These are phyloP conservation scores for Kurtzmaniella quercitrusa DNA, from an alignment of 1,139 yeast genomes.

Conservation along the genomic window DNA sequence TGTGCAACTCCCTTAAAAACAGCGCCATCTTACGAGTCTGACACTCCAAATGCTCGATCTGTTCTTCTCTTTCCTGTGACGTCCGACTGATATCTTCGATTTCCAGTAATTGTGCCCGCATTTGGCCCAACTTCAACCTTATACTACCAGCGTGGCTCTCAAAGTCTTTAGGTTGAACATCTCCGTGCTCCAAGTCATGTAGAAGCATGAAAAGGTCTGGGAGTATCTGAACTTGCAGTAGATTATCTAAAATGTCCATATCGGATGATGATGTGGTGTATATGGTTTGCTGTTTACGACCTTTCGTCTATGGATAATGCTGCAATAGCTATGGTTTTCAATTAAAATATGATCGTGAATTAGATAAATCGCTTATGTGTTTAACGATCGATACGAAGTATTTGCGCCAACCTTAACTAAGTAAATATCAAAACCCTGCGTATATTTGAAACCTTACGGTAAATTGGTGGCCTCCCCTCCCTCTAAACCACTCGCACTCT, in stretches of 20 bases:
- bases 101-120: conserved; percentile 28
- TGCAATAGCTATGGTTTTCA: too few species aligned
- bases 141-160: conserved; percentile 42
- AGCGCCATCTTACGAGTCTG: conserved; percentile 24
- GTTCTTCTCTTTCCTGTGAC: conserved; percentile 22
- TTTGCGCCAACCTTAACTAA: background rate
- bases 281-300: too few species aligned
- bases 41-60: conserved; percentile 21
- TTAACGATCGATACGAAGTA: too few species aligned
- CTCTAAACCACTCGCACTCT: background rate
- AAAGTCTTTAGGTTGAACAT: conserved; percentile 39
- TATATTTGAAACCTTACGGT: background rate
- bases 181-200: conserved; percentile 33
- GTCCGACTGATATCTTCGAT: conserved; percentile 40
- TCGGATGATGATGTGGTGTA: background rate
- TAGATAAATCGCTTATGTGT: too few species aligned
- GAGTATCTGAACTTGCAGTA: conserved; percentile 29
- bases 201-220: conserved; percentile 37
- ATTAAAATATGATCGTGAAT: too few species aligned
- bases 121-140: conserved; percentile 31
- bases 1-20: conserved; percentile 20
- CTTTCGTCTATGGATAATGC: too few species aligned
- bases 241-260: conserved; percentile 24
- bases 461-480: background rate
- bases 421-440: background rate